Evolutionary conservation across 495 filamentous ascomycete genomes (phyloP).

Genomic region (Hyaloscypha variabilis): DNA sequence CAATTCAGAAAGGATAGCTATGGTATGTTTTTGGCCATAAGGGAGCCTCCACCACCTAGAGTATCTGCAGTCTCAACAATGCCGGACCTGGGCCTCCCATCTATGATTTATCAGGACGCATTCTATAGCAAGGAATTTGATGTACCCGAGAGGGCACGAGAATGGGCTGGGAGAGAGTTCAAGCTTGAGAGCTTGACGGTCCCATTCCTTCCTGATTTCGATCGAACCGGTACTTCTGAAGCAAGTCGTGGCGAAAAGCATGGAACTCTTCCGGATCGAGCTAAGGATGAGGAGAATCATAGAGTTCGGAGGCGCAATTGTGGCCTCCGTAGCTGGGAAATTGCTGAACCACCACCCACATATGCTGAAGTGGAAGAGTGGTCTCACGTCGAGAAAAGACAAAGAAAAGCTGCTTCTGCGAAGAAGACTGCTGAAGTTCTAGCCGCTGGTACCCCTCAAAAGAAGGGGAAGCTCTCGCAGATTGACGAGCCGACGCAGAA

Average conservation of each 20-base stretch:
- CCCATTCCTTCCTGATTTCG: conserved; percentile 80
- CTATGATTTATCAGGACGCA: conserved; percentile 79
- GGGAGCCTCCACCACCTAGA: conserved; percentile 39
- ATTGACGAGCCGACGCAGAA: conserved; percentile 89
- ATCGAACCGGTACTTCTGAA: conserved; percentile 59
- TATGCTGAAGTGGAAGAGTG: conserved; percentile 71
- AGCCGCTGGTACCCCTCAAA: conserved; percentile 3
- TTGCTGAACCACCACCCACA: conserved; percentile 66
- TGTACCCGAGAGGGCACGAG: conserved; percentile 74
- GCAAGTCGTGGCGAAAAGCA: conserved; percentile 58
- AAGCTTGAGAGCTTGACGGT: conserved; percentile 72
- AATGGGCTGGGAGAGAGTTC: conserved; percentile 91
- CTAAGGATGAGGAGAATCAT: conserved; percentile 51
- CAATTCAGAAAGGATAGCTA: conserved; percentile 7
- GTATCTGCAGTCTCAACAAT: conserved; percentile 46
- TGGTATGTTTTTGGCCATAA: conserved; percentile 32
- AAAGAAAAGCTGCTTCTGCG: background rate
- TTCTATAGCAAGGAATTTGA: conserved; percentile 87
- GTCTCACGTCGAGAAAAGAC: conserved; percentile 46
- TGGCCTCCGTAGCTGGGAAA: conserved; percentile 65
- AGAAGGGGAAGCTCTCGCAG: conserved; percentile 66
- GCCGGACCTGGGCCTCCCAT: conserved; percentile 44
- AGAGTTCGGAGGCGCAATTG: conserved; percentile 53
- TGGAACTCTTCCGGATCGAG: conserved; percentile 45
- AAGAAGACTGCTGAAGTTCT: background rate